phyloP scores from a whole-genome alignment of 176 grass and related monocot genomes.

The Miscanthus lutarioriparius region DNA sequence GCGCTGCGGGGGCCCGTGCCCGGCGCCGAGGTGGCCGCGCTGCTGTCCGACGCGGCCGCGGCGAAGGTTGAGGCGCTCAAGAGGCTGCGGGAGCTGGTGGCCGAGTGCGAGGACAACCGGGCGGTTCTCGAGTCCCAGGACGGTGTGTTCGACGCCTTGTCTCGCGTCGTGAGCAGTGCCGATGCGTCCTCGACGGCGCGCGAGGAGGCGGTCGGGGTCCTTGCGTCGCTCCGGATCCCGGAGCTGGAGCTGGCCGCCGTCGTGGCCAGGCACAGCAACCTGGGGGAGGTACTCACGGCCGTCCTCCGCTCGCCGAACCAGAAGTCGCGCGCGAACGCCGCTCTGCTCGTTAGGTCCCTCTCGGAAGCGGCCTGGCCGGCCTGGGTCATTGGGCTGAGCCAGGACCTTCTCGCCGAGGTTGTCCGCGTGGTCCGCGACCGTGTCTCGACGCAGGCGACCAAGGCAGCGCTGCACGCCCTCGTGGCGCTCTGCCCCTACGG shows the following conservation, averaged over 20 bases:
- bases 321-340: conserved; percentile 50
- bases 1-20: conserved; percentile 16
- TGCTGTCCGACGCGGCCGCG: conserved; percentile 39
- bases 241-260: conserved; percentile 49
- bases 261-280: conserved; percentile 37
- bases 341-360: conserved; percentile 57
- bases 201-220: conserved; percentile 68
- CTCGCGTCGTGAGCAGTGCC: conserved; percentile 30
- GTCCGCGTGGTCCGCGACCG: conserved; percentile 51
- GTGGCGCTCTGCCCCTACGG: conserved; percentile 51
- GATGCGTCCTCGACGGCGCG: conserved; percentile 37
- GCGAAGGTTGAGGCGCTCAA: conserved; percentile 43
- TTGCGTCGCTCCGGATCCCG: conserved; percentile 65
- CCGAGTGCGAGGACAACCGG: conserved; percentile 39
- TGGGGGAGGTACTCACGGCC: conserved; percentile 51
- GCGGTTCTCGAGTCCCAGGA: conserved; percentile 40
- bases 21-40: conserved; percentile 25
- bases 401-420: conserved; percentile 64
- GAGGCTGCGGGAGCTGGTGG: conserved; percentile 47
- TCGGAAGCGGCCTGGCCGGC: conserved; percentile 40
- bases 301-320: conserved; percentile 57
- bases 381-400: conserved; percentile 40
- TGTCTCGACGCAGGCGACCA: conserved; percentile 51
- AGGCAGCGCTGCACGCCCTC: conserved; percentile 65
- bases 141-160: conserved; percentile 44